Percentiles rank a stretch among this genome's conserved stretches.
phyloP scores from a whole-genome alignment of 192 early-diverging fungal species.

The Cladochytrium replicatum region DNA sequence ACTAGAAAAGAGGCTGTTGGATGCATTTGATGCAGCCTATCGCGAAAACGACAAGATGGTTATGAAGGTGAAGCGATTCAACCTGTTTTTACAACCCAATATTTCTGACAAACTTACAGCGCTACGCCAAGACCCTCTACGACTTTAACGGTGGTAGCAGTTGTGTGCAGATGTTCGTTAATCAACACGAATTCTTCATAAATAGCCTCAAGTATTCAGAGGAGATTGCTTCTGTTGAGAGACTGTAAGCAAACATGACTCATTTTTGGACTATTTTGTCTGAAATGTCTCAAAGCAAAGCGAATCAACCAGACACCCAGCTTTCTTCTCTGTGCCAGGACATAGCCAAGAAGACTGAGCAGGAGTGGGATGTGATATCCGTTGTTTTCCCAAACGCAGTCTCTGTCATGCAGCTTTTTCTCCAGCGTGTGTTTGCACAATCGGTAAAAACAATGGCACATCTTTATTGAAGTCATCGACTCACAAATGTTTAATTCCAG shows the following conservation, averaged over 20 bases:
- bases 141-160: constrained; percentile 96
- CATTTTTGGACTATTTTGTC: background rate
- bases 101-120: constrained; percentile 39
- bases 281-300: background rate
- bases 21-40: constrained; percentile 81
- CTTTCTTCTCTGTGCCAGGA: constrained; percentile 65
- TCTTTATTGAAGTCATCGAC: background rate
- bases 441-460: constrained; percentile 47
- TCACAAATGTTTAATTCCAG: constrained; percentile 24
- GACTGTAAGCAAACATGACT: background rate
- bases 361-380: constrained; percentile 88
- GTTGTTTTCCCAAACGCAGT: constrained; percentile 87
- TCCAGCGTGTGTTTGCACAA: constrained; percentile 93
- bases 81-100: background rate
- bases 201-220: constrained; percentile 61
- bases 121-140: constrained; percentile 71
- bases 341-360: constrained; percentile 65
- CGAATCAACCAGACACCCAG: background rate
- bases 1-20: constrained; percentile 81
- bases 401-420: constrained; percentile 83
- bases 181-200: constrained; percentile 95
- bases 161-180: constrained; percentile 88
- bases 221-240: constrained; percentile 6
- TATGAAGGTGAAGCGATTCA: constrained; percentile 57
- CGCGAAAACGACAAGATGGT: constrained; percentile 54